Conservation (phyloP, 2,329 filamentous ascomycete genomes). For the Epicoccum sorghinum region DNA sequence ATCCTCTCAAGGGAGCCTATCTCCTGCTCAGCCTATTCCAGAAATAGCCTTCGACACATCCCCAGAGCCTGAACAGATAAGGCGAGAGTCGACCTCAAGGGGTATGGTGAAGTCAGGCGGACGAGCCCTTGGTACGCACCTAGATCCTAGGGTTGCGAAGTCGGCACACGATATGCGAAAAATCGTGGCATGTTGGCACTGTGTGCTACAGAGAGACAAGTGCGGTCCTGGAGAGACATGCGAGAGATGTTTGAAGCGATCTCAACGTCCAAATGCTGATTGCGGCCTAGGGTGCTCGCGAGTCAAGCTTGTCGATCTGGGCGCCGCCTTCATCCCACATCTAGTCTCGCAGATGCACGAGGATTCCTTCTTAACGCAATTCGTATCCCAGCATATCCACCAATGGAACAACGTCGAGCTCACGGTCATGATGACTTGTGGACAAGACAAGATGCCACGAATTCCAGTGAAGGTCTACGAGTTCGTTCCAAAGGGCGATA, state of each 20-base stretch:
- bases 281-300: constrained; percentile 54
- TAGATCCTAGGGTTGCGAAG: constrained; percentile 45
- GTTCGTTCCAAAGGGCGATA: constrained; percentile 50
- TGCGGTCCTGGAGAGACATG: constrained; percentile 50
- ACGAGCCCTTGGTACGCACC: constrained; percentile 47
- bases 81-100: constrained; percentile 26
- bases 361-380: constrained; percentile 50
- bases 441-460: constrained; percentile 49
- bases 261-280: constrained; percentile 46
- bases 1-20: constrained; percentile 14
- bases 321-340: constrained; percentile 52
- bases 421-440: constrained; percentile 51
- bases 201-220: constrained; percentile 55
- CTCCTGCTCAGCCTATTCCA: constrained; percentile 16
- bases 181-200: constrained; percentile 56
- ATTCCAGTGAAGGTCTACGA: constrained; percentile 55
- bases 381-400: constrained; percentile 47
- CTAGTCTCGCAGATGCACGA: constrained; percentile 51
- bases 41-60: constrained; percentile 31
- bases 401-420: constrained; percentile 47
- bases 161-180: constrained; percentile 55
- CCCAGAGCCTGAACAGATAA: constrained; percentile 34
- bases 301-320: constrained; percentile 53
- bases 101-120: constrained; percentile 43
- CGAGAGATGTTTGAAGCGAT: constrained; percentile 48